Evolutionary conservation across 495 filamentous ascomycete species (phyloP).

Genomic region (Bombardia bombarda): DNA sequence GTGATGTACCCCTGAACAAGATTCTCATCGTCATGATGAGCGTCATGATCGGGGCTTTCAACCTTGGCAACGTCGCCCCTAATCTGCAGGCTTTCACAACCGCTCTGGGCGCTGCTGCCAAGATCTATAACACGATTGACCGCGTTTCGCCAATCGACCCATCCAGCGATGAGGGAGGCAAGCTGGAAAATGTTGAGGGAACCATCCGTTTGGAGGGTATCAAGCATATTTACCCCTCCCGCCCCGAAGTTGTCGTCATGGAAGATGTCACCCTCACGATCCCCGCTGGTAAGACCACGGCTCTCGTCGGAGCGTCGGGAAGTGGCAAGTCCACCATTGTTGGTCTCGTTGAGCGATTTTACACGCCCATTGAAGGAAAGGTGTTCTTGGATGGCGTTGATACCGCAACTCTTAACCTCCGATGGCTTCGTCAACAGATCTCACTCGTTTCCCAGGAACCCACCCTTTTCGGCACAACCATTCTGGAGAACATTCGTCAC

Average conservation of each 20-base stretch:
- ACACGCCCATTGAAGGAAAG: conserved; percentile 72
- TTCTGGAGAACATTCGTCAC: conserved; percentile 77
- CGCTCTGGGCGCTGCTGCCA: conserved; percentile 71
- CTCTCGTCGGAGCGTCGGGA: conserved; percentile 80
- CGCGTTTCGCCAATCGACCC: conserved; percentile 83
- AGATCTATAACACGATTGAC: conserved; percentile 91
- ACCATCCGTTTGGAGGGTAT: conserved; percentile 75
- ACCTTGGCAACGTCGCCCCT: conserved; percentile 80
- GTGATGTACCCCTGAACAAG: conserved; percentile 45
- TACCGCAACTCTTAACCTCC: conserved; percentile 72
- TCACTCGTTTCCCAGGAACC: conserved; percentile 82
- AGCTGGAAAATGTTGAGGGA: conserved; percentile 63
- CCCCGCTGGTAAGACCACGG: conserved; percentile 79
- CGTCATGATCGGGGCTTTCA: conserved; percentile 86
- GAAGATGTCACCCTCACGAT: conserved; percentile 68
- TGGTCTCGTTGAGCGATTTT: conserved; percentile 87
- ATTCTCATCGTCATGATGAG: conserved; percentile 80
- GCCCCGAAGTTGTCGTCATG: conserved; percentile 84
- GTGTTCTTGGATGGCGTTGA: conserved; percentile 81
- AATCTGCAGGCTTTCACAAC: conserved; percentile 72
- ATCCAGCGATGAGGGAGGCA: conserved; percentile 58
- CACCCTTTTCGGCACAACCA: conserved; percentile 74
- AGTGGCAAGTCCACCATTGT: conserved; percentile 91
- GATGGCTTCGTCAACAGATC: conserved; percentile 87
- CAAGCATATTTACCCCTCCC: conserved; percentile 89